Percentiles rank a stretch among this genome's conserved stretches.
phyloP scores from a whole-genome alignment of 345 rosid genomes.

The Noccaea bulbosa region DNA sequence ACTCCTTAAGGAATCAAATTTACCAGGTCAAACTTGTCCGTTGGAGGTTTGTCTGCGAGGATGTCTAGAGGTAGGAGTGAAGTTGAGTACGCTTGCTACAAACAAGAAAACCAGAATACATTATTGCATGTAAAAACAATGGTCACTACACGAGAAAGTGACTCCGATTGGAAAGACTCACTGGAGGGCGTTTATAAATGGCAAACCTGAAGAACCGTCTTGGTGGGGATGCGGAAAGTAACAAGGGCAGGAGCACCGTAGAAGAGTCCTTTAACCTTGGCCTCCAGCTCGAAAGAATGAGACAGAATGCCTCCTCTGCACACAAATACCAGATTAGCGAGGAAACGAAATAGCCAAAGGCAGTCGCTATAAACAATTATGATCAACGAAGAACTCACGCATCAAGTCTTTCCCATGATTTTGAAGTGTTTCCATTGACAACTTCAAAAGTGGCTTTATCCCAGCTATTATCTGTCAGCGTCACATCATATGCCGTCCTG shows the following conservation, averaged over 20 bases:
- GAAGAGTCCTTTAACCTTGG: slow-evolving; percentile 77
- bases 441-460: slow-evolving; percentile 60
- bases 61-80: slow-evolving; percentile 82
- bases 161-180: neutral
- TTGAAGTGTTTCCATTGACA: slow-evolving; percentile 73
- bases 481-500: slow-evolving; percentile 91
- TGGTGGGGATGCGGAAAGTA: slow-evolving; percentile 89
- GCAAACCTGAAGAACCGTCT: slow-evolving; percentile 78
- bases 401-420: slow-evolving; percentile 95
- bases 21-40: slow-evolving; percentile 69
- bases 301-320: slow-evolving; percentile 81
- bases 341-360: neutral
- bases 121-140: neutral
- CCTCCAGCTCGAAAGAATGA: slow-evolving; percentile 83
- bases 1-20: slow-evolving; percentile 23
- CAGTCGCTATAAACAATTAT: neutral
- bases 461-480: slow-evolving; percentile 72
- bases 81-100: slow-evolving; percentile 81
- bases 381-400: slow-evolving; percentile 61
- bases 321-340: slow-evolving; percentile 10
- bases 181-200: neutral
- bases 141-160: neutral
- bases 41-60: slow-evolving; percentile 83
- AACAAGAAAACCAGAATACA: slow-evolving; percentile 24
- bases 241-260: slow-evolving; percentile 84